Evolutionary conservation across 1,284 basidiomycete genomes (phyloP), one percentile per base, ranked within the genome.

Genomic region (Athelia sp.): DNA sequence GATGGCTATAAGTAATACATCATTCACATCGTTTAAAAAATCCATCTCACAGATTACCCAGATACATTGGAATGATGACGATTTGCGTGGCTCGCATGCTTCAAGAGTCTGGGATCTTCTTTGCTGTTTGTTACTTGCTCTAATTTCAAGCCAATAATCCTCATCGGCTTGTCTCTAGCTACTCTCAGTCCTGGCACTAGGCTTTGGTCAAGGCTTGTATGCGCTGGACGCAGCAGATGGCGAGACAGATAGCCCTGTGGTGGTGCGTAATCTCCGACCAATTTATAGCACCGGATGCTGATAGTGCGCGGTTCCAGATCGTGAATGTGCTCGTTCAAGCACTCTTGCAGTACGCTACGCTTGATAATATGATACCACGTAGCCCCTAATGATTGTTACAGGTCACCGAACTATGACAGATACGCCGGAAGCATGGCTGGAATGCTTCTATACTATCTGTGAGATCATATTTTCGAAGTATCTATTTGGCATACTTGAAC

Each of bases 151-250:
- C 44, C 44, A 18, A 54, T 22, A 56, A 45, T 47, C 22, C n/a
- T 43, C 10, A 50, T n/a, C 36, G 3, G 46, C 38, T 13, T 55
- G 24, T 53, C 49, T 40, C 34, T 56, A 91, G 82, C 71, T 94
- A 26, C 72, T 95, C 6, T 90, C 83, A 4, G 76, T 97, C 32
- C 77, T 96, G 49, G 88, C 81, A 8, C 65, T 92, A 34, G 94
- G 94, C 1, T 97, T 97, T 62, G 75, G 79, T 17, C 93, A 94
- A 67, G 90, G 84, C 1, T 72, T 96, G 56, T 93, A 89, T 61
- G 93, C 94, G 1, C 73, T 97, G 23, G 93, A 97, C 61, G 91
- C 90, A 26, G 92, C 93, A 2, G 93, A 97, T 66, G 92, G 92
- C 17, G 74, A 79, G 35, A 75, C 75, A 1, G 84, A 88, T 50